A percentile compares a stretch with the other conserved stretches of the same genome.
phyloP scores from a whole-genome alignment of 345 rosid species.

The Lumnitzera racemosa region DNA sequence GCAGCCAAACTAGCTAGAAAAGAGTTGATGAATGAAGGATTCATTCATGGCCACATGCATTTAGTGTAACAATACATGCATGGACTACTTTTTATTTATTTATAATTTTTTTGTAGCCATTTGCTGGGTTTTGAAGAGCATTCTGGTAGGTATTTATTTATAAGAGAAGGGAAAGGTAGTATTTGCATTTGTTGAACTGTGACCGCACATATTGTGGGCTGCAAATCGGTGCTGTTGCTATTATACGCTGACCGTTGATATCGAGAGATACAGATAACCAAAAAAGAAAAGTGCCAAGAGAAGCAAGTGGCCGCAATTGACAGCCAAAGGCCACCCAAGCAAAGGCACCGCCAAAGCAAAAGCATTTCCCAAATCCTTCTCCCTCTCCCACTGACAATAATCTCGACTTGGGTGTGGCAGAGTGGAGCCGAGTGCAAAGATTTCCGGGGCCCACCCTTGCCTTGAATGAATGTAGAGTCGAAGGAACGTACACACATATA shows the following conservation, averaged over 20 bases:
- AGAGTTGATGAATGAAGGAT: no score
- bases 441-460: slow-evolving; percentile 5
- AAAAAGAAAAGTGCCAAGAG: not conserved
- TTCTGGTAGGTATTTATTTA: not conserved
- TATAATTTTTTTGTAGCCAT: not conserved
- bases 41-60: no score
- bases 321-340: slow-evolving; percentile 6
- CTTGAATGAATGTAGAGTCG: no score
- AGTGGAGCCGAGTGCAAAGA: slow-evolving; percentile 6
- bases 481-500: no score
- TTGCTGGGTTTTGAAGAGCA: not conserved
- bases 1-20: no score
- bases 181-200: not conserved
- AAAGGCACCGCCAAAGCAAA: slow-evolving; percentile 2
- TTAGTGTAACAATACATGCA: no score
- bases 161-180: slow-evolving; percentile 2
- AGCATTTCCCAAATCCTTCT: not conserved
- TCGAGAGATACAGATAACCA: no score
- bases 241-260: no score
- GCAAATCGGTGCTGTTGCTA: no score
- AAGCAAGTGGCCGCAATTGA: not conserved
- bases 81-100: no score
- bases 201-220: slow-evolving; percentile 6
- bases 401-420: not conserved
- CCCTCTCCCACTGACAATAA: not conserved